These are phyloP conservation scores for Metschnikowia proteae DNA, from an alignment of 805 yeast species.

Conservation along the genomic window DNA sequence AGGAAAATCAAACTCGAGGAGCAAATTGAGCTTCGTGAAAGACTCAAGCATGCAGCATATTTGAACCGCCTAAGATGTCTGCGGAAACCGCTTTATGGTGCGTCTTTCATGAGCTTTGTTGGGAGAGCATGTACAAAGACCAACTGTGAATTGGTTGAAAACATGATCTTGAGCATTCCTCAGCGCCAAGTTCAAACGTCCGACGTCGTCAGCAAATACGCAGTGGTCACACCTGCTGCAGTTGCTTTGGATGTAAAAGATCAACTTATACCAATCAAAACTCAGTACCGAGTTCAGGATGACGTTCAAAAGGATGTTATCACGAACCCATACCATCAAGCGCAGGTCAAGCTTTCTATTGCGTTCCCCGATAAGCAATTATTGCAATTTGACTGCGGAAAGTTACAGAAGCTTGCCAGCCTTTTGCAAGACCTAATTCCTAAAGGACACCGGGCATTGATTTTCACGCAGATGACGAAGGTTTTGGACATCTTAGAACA, in stretches of 20 bases:
- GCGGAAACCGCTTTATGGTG: slow-evolving; percentile 65
- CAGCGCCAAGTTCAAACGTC: slow-evolving; percentile 34
- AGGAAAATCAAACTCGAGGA: slow-evolving; percentile 50
- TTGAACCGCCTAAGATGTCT: slow-evolving; percentile 64
- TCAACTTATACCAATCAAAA: slow-evolving; percentile 40
- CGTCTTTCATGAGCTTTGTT: slow-evolving; percentile 42
- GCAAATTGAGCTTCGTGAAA: slow-evolving; percentile 49
- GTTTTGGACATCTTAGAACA: slow-evolving; percentile 91
- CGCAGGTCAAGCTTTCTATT: slow-evolving; percentile 83
- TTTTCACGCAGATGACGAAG: slow-evolving; percentile 97
- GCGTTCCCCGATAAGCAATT: slow-evolving; percentile 95
- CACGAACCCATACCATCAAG: slow-evolving; percentile 61
- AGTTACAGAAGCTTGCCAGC: slow-evolving; percentile 77
- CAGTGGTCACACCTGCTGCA: slow-evolving; percentile 84
- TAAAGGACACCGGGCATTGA: slow-evolving; percentile 89
- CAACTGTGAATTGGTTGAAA: not conserved
- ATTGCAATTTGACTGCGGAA: slow-evolving; percentile 94
- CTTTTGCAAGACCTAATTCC: slow-evolving; percentile 73
- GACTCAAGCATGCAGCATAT: slow-evolving; percentile 54
- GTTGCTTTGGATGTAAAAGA: slow-evolving; percentile 71
- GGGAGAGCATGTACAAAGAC: not conserved
- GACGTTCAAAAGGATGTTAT: slow-evolving; percentile 38
- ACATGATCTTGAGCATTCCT: slow-evolving; percentile 24
- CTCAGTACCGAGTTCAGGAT: slow-evolving; percentile 29
- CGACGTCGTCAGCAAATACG: slow-evolving; percentile 64